These are phyloP conservation scores for Lupinus albus DNA, from an alignment of 306 rosid species.

Conservation along the genomic window DNA sequence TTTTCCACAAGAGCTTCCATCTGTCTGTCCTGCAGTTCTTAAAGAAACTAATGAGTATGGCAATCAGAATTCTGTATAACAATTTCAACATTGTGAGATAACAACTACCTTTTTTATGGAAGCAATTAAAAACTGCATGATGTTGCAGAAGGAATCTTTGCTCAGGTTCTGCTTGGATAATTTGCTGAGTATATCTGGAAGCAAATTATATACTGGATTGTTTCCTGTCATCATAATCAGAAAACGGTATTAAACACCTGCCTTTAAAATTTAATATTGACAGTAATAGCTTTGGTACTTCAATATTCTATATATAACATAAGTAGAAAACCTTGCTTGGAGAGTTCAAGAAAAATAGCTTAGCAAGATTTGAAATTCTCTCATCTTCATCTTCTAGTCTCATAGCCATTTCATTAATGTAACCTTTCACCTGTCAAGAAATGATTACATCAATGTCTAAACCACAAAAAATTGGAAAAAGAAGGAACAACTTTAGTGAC, in stretches of 20 bases:
- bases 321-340: conserved; percentile 73
- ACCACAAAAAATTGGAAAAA: conserved; percentile 32
- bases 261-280: neutral
- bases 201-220: conserved; percentile 93
- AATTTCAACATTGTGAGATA: conserved; percentile 19
- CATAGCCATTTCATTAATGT: conserved; percentile 87
- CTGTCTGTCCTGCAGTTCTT: conserved; percentile 76
- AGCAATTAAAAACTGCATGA: conserved; percentile 93
- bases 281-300: conserved; percentile 36
- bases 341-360: conserved; percentile 80
- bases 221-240: conserved; percentile 58
- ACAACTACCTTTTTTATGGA: conserved; percentile 84
- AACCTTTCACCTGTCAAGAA: conserved; percentile 79
- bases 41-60: conserved; percentile 35
- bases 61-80: conserved; percentile 22
- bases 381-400: conserved; percentile 89
- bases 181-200: conserved; percentile 94
- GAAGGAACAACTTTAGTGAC: conserved; percentile 29
- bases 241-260: conserved; percentile 12
- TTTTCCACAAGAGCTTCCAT: conserved; percentile 98
- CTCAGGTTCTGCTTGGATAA: conserved; percentile 74
- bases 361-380: conserved; percentile 88
- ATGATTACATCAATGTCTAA: conserved; percentile 41
- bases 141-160: conserved; percentile 80
- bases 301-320: neutral